Evolutionary conservation across 805 yeast genomes (phyloP), one percentile per base, ranked within the genome.

Genomic region (Lachancea cidri): DNA sequence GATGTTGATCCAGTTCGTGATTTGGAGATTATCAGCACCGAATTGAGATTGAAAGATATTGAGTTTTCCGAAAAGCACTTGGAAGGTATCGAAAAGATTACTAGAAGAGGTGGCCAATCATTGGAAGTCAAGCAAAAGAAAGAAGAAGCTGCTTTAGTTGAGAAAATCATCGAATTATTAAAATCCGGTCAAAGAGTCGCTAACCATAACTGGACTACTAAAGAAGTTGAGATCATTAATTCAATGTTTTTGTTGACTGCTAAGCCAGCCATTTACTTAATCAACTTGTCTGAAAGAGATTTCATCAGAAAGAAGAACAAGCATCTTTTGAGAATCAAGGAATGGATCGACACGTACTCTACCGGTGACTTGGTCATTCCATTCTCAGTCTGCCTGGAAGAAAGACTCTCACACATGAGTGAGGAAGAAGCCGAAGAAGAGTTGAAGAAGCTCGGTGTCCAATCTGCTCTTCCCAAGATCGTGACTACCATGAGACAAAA

Each of bases 1-100:
- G 96, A 89, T 57, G 98, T 93, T 48, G 81, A 93, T 68, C 98
- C 98, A 49, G 81, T 78, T 38, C 86, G 95, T 63, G 98, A 93
- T 70, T 77, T 93, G 69, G 93, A 86, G 52, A 91, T 93, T 63
- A 86, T 93, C 62, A 74, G 76, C 53, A 86, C 84, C 50, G 98
- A 93, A 73, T 78, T 93, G 67, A 83, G 96, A 71, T 76, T 91
- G 64, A 93, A 93, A 72, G 98, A 93, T 69, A 88, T 93, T 54
- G 98, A 93, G 70, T 93, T 93, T 60, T 83, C 89, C 52, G 79
- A 79, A 58, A 89, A 86, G 73, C 83, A 81, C 64, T 77, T 75
- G 61, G 95, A 76, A 72, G 81, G 76, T 58, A 76, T 80, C 52
- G 87, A 78, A 64, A 86, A 81, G 73, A 76, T 81, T 66, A 82